Evolutionary conservation across 768 basidiomycete genomes (phyloP).

Genomic region (Leccinellum luteum): DNA sequence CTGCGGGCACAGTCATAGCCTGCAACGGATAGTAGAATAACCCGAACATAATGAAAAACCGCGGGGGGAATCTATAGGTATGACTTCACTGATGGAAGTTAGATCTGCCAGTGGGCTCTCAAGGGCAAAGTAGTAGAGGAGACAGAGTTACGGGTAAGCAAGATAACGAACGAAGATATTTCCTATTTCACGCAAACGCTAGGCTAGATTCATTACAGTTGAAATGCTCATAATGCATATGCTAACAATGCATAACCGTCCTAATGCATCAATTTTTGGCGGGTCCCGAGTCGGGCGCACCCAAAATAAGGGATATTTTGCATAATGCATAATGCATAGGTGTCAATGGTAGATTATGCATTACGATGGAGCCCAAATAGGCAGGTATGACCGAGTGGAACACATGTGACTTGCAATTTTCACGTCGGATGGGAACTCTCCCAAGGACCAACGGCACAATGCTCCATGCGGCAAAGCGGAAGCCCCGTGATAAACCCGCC

Average conservation of each 20-base stretch:
- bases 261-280: no score
- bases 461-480: neutral
- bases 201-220: neutral
- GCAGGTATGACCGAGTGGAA: neutral
- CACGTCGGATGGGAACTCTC: no score
- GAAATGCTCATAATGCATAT: no score
- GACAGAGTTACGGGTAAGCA: conserved; percentile 38
- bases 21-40: conserved; percentile 82
- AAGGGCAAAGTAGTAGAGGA: no score
- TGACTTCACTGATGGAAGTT: conserved; percentile 35
- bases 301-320: neutral
- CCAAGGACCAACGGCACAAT: neutral
- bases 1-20: conserved; percentile 92
- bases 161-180: no score
- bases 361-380: neutral
- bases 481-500: neutral
- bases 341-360: neutral
- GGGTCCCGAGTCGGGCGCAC: no score
- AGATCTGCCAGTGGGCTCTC: neutral
- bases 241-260: no score
- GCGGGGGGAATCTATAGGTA: conserved; percentile 81
- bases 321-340: neutral
- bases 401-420: neutral
- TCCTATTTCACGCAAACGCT: neutral
- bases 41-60: conserved; percentile 51